Conservation (phyloP, 2,329 filamentous ascomycete species). For the Neofusicoccum cordaticola region DNA sequence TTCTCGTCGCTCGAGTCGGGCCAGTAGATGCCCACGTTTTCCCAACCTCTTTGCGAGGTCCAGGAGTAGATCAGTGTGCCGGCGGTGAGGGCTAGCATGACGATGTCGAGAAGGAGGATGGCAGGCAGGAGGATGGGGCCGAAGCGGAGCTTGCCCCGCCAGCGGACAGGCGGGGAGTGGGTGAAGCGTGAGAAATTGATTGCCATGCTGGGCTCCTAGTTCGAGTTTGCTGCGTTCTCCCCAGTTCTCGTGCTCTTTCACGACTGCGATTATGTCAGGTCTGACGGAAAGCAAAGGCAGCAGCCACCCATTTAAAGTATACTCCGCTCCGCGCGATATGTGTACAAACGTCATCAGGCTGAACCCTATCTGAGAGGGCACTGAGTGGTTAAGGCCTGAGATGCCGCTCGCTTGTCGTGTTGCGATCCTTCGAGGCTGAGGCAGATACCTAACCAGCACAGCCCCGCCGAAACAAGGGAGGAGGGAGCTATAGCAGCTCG, state of each 20-base stretch:
- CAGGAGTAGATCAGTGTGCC: background rate
- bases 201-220: background rate
- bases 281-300: too few species aligned
- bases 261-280: background rate
- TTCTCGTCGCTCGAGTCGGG: background rate
- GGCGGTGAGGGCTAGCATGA: background rate
- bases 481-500: background rate
- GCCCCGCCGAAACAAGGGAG: background rate
- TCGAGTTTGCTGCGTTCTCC: too few species aligned
- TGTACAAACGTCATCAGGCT: background rate
- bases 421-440: conserved; percentile 6
- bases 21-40: background rate
- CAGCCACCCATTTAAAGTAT: background rate
- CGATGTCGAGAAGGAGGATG: background rate
- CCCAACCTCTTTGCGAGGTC: background rate
- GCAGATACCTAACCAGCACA: background rate
- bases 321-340: background rate
- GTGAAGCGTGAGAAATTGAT: background rate
- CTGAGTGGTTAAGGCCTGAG: background rate
- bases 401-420: background rate
- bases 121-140: background rate
- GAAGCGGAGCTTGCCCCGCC: background rate
- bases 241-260: background rate
- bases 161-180: background rate
- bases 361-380: background rate